Conservation (phyloP, 805 yeast species). For the Suhomyces faveliae region DNA sequence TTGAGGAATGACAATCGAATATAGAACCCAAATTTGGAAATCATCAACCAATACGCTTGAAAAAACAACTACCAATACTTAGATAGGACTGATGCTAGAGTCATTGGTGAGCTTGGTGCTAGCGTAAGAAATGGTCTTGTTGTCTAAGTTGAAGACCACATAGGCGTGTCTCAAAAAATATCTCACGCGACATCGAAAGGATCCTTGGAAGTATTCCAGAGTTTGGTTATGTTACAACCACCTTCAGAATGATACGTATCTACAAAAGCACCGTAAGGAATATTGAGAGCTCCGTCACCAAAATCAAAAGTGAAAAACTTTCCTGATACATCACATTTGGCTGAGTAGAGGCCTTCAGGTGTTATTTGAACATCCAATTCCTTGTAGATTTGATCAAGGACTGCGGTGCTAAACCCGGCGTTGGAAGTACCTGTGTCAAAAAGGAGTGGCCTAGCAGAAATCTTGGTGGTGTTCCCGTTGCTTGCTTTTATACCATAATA, state of each 20-base stretch:
- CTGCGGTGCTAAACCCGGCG: neutral
- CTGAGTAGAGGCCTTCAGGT: too few species aligned
- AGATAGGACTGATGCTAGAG: constrained; percentile 40
- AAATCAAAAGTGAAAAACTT: neutral
- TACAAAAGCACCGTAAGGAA: neutral
- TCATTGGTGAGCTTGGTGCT: constrained; percentile 25
- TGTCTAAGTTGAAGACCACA: constrained; percentile 62
- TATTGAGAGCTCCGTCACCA: neutral
- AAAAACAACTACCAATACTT: too few species aligned
- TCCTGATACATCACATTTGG: neutral
- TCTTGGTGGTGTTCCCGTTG: neutral
- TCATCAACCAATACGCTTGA: too few species aligned
- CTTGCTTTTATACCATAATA: neutral
- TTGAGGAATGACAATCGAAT: too few species aligned
- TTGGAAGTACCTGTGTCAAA: neutral
- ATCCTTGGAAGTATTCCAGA: neutral
- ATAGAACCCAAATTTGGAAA: too few species aligned
- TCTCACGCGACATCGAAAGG: constrained; percentile 50
- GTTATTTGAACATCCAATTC: neutral
- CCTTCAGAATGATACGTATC: neutral
- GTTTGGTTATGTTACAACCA: neutral
- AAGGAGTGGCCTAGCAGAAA: neutral
- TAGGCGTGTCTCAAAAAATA: constrained; percentile 62
- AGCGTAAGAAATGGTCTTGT: constrained; percentile 49
- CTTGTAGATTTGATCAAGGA: neutral